phyloP scores from a whole-genome alignment of 2,329 filamentous ascomycete genomes.

The Sarocladiaceae sp. region DNA sequence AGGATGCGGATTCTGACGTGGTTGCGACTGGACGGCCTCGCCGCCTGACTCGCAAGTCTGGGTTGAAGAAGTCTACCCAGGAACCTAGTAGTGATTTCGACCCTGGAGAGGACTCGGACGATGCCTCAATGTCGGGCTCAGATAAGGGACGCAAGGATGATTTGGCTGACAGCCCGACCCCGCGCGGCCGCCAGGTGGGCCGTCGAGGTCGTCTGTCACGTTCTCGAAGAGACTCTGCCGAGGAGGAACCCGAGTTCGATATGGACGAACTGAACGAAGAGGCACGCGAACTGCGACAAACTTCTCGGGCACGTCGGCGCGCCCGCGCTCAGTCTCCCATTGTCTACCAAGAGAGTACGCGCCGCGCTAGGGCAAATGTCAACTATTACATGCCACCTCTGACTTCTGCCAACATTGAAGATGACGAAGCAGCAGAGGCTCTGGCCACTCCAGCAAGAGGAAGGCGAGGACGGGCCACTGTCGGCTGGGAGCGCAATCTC shows the following conservation, averaged over 20 bases:
- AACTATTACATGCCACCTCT: constrained; percentile 86
- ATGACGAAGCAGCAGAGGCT: constrained; percentile 65
- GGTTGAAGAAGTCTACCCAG: constrained; percentile 39
- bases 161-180: constrained; percentile 43
- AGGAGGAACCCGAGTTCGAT: constrained; percentile 56
- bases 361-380: constrained; percentile 56
- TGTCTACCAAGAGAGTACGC: constrained; percentile 52
- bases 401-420: constrained; percentile 58
- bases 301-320: constrained; percentile 47
- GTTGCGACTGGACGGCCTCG: constrained; percentile 30
- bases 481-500: constrained; percentile 71
- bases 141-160: constrained; percentile 37
- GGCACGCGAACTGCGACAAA: constrained; percentile 55
- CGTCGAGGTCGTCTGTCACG: constrained; percentile 43
- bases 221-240: constrained; percentile 48
- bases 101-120: constrained; percentile 52
- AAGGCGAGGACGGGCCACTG: constrained; percentile 49
- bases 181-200: constrained; percentile 38
- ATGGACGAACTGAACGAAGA: constrained; percentile 63
- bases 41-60: constrained; percentile 44
- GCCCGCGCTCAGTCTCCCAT: constrained; percentile 50
- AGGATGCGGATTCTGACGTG: constrained; percentile 23
- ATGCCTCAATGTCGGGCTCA: constrained; percentile 43
- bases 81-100: constrained; percentile 60
- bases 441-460: constrained; percentile 63